Base-by-base conservation (phyloP, 257 asterid genomes). In the Thymus quinquecostatus region DNA sequence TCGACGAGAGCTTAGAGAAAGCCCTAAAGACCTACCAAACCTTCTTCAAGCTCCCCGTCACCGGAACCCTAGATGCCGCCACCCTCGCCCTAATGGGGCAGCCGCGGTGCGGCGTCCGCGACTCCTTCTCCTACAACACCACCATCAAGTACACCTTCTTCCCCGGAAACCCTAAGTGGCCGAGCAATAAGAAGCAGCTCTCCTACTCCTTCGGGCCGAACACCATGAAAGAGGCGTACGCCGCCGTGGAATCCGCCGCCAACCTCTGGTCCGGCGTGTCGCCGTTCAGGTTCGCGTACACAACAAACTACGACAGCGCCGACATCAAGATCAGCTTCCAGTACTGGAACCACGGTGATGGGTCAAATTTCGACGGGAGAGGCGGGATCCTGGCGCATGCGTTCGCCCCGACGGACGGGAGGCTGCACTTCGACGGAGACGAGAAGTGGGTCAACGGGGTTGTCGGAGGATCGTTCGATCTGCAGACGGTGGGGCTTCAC, bases 401-500 rank as follows among this genome's bases (percentile, higher is more conserved):
- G 0, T 43, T 29, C 12, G 60, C 64, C 1, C 81, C 83, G 34
- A 40, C 62, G 4, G 71, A 58, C 43, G 88, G 85, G 1, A 54
- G 70, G 43, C 70, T 83, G 33, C 81, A 78, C 49, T 76, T 51
- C 40, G 85, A 83, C 28, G 82, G 10, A 3, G 75, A 75, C 5
- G 87, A 80, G 67, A 54, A 1, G 41, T 80, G 83, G 82, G 64
- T 74, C 0, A 11, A 66, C 43, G 79, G 81, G 8, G 81, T 54
- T 27, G 58, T 5, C 5, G 21, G 30, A 0, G 80, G 76, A 10
- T 11, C 55, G 10, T 36, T 68, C 10, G 83, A 80, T 66, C 3
- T 80, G 48, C 62, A 64, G 50, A 60, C 83, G 0, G 68, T 80
- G 3, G 83, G 71, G 30, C 45, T 83, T 71, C 87, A 83, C 75